A percentile compares a stretch with the other conserved stretches of the same genome.
These are phyloP conservation scores for Ceratorhiza oryzae-sativae DNA, from an alignment of 1,284 basidiomycete species.

Conservation along the genomic window DNA sequence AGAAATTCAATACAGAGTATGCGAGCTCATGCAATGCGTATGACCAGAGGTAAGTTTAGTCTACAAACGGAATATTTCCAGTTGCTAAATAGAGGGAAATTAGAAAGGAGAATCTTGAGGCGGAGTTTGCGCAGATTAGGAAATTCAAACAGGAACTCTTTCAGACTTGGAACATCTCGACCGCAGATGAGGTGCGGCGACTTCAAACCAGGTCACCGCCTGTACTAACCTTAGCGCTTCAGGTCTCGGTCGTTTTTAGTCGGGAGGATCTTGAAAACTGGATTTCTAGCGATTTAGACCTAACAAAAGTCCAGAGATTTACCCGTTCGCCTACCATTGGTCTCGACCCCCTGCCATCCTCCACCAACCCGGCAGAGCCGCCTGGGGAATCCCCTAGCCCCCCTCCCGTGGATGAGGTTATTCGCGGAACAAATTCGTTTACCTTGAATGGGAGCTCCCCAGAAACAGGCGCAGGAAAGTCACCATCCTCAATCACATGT, in stretches of 20 bases:
- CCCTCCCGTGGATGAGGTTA: conserved; percentile 4
- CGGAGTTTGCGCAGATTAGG: conserved; percentile 60
- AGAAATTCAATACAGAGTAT: conserved; percentile 63
- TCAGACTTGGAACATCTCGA: conserved; percentile 63
- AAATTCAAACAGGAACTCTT: conserved; percentile 67
- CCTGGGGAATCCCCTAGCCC: neutral
- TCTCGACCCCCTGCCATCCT: neutral
- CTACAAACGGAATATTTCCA: neutral
- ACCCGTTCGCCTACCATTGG: neutral
- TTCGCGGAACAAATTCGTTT: neutral
- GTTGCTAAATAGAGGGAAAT: neutral
- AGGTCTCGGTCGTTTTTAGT: conserved; percentile 68
- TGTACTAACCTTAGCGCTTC: conserved; percentile 34
- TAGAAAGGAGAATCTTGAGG: conserved; percentile 49
- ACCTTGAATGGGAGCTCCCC: neutral
- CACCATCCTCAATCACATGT: conserved; percentile 16
- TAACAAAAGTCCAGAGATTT: neutral
- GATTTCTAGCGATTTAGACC: conserved; percentile 57
- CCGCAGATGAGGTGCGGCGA: conserved; percentile 58
- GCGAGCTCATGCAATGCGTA: conserved; percentile 61
- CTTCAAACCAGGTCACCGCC: neutral
- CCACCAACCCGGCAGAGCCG: neutral
- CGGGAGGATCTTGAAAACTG: conserved; percentile 66
- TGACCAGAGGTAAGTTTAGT: conserved; percentile 59
- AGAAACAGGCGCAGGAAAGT: neutral